These are phyloP conservation scores for Coemansia sp. DNA, from an alignment of 192 early-diverging fungal species.

Conservation along the genomic window DNA sequence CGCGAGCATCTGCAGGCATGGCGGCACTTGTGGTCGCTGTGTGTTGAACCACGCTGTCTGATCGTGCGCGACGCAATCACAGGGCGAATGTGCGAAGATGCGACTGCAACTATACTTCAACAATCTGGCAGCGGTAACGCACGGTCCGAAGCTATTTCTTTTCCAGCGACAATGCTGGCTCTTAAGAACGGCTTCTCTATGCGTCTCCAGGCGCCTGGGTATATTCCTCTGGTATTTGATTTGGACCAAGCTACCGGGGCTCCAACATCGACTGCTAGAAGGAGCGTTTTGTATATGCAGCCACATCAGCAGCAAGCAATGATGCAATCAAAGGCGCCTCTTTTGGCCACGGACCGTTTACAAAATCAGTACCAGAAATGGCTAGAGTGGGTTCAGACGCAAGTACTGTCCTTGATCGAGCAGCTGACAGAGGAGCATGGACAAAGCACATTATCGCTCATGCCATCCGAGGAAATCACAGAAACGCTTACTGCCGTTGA, in stretches of 20 bases:
- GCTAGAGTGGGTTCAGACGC: slow-evolving; percentile 7
- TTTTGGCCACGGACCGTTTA: not conserved
- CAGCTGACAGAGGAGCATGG: not conserved
- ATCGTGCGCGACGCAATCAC: slow-evolving; percentile 32
- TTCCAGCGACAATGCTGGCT: slow-evolving; percentile 24
- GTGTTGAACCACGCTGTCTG: slow-evolving; percentile 44
- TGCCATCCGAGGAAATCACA: not conserved
- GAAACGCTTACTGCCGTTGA: slow-evolving; percentile 11
- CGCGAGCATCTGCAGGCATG: slow-evolving; percentile 51
- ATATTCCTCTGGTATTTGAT: slow-evolving; percentile 24
- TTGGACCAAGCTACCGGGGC: slow-evolving; percentile 2
- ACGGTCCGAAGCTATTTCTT: not conserved
- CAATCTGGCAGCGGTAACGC: not conserved
- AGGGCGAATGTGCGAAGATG: slow-evolving; percentile 29
- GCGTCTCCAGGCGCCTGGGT: slow-evolving; percentile 28
- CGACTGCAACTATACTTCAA: slow-evolving; percentile 11
- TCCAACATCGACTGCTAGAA: not conserved
- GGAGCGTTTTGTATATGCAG: slow-evolving; percentile 39
- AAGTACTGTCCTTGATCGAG: slow-evolving; percentile 1
- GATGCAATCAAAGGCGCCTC: not conserved
- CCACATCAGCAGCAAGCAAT: not conserved
- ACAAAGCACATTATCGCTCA: not conserved
- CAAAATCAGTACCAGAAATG: slow-evolving; percentile 20
- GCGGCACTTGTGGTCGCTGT: slow-evolving; percentile 51
- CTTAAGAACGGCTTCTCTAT: slow-evolving; percentile 12